Conservation (phyloP, 805 yeast genomes). For the Hemisphaericaspora nanyangensis region DNA sequence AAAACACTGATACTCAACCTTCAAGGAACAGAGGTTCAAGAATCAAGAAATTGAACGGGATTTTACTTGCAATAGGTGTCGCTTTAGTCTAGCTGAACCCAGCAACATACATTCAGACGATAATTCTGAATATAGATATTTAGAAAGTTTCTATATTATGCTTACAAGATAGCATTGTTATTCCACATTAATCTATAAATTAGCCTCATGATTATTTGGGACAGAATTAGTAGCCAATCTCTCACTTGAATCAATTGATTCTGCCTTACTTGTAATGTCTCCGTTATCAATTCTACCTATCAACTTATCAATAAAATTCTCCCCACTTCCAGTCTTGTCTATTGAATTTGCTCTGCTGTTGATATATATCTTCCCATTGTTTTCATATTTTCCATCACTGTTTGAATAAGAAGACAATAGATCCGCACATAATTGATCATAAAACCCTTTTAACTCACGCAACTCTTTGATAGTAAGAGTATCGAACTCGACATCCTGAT, state of each 20-base stretch:
- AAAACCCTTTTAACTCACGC: constrained; percentile 27
- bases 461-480: constrained; percentile 32
- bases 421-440: constrained; percentile 35
- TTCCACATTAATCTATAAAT: no score
- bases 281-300: background rate
- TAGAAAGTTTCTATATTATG: no score
- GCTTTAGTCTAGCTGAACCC: no score
- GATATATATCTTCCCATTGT: constrained; percentile 1
- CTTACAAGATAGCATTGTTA: no score
- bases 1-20: no score
- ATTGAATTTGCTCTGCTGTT: constrained; percentile 1
- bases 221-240: constrained; percentile 1
- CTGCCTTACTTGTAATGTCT: constrained; percentile 6
- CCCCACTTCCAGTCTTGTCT: constrained; percentile 1
- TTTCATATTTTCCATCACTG: constrained; percentile 11
- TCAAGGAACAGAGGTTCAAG: no score
- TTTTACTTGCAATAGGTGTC: no score
- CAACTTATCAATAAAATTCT: constrained; percentile 3
- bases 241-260: constrained; percentile 8
- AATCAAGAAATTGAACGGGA: no score
- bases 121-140: no score
- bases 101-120: no score
- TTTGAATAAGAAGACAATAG: constrained; percentile 11
- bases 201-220: no score
- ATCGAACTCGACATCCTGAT: constrained; percentile 33